A percentile compares a stretch with the other conserved stretches of the same genome.
Evolutionary conservation across 2,329 filamentous ascomycete genomes (phyloP).

Genomic region (Balansia obtecta): DNA sequence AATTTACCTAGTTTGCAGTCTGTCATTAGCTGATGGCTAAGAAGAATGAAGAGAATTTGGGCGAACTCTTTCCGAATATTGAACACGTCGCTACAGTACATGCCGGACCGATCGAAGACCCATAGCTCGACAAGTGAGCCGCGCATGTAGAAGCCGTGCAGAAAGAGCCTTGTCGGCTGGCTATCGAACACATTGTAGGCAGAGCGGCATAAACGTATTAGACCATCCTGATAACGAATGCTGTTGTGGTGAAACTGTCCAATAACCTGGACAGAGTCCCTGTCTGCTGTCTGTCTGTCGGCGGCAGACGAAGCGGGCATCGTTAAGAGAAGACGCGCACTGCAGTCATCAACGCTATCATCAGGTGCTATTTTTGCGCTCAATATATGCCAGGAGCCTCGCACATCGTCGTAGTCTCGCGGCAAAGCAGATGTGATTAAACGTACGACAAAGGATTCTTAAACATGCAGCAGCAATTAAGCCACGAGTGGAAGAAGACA

Average conservation of each 20-base stretch:
- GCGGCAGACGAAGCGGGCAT: neutral
- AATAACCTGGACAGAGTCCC: conserved; percentile 9
- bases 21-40: conserved; percentile 19
- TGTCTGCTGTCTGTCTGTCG: conserved; percentile 2
- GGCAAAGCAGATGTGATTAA: too few species aligned
- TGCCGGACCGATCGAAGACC: conserved; percentile 25
- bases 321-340: too few species aligned
- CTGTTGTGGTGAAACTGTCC: conserved; percentile 6
- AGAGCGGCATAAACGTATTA: conserved; percentile 10
- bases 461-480: too few species aligned
- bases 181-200: conserved; percentile 16
- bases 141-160: conserved; percentile 24
- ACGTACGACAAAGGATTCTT: too few species aligned
- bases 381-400: too few species aligned
- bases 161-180: conserved; percentile 19
- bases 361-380: too few species aligned
- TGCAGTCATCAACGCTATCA: too few species aligned
- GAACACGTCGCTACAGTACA: conserved; percentile 19
- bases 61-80: conserved; percentile 16
- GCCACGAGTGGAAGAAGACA: too few species aligned
- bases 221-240: conserved; percentile 8
- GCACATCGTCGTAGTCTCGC: too few species aligned
- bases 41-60: conserved; percentile 17
- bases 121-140: conserved; percentile 20
- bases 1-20: conserved; percentile 15